Evolutionary conservation across 495 filamentous ascomycete genomes (phyloP).

Genomic region (Chaetomium cochliodes): DNA sequence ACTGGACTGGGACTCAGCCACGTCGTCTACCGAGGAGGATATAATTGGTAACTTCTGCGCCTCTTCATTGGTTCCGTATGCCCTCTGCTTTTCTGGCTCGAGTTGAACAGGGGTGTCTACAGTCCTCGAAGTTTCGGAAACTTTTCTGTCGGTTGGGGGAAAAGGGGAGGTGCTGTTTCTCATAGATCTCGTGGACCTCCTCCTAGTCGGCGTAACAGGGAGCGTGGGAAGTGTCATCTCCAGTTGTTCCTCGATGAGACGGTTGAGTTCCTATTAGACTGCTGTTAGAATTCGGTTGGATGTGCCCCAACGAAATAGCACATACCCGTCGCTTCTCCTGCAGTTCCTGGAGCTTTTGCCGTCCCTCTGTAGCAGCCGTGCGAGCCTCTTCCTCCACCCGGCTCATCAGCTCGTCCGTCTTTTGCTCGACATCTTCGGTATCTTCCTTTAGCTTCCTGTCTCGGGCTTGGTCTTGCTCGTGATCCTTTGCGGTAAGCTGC

Average conservation of each 20-base stretch:
- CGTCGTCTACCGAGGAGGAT: background rate
- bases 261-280: constrained; percentile 37
- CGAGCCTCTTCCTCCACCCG: constrained; percentile 35
- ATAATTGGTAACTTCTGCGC: background rate
- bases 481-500: constrained; percentile 23
- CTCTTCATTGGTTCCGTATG: too few species aligned
- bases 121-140: background rate
- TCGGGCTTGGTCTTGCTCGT: constrained; percentile 30
- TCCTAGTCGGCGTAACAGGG: constrained; percentile 17
- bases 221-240: constrained; percentile 26
- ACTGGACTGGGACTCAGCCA: background rate
- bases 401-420: constrained; percentile 32
- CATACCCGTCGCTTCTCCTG: constrained; percentile 38
- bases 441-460: constrained; percentile 25
- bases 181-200: constrained; percentile 16
- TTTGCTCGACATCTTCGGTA: constrained; percentile 32
- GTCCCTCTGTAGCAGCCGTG: constrained; percentile 28
- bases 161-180: constrained; percentile 8
- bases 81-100: background rate
- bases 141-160: constrained; percentile 11
- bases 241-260: constrained; percentile 39
- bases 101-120: background rate
- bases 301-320: background rate
- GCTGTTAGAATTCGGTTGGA: constrained; percentile 15
- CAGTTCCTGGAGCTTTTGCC: constrained; percentile 30